Evolutionary conservation across 148 eudicot species (phyloP), one percentile per base, ranked within the genome.

Genomic region (Persicaria tinctoria): DNA sequence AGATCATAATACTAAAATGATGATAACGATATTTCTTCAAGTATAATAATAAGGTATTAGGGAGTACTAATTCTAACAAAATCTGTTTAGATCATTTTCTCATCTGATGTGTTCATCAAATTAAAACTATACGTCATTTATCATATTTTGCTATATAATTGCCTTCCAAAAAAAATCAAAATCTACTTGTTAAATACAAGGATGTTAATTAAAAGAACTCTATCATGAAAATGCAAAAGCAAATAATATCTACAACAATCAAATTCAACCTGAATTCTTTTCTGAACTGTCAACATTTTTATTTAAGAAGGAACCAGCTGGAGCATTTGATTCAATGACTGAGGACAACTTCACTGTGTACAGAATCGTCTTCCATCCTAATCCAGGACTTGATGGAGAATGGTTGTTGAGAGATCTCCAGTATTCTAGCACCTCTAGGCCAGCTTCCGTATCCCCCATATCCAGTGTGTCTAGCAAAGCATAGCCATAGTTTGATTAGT

Each of bases 381-480:
- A 94, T 90, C 97, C 97, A 91, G n/a, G 98, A 88, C 79, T 85
- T 90, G 73, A 91, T 84, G 51, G 96, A 85, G 83, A 90, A 88
- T 13, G 96, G 96, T 17, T 86, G 72, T 38, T 86, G 76, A 46
- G 81, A 82, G 46, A 94, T 85, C 82, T 90, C 96, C 53, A 94
- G 55, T 62, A 94, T 82, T 78, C 98, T 79, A 60, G 92, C 87
- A 54, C 98, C 98, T 84, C 89, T 84, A 47, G 89, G 66, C 98
- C 98, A 91, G 77, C 75, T 85, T 55, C 98, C 98, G 62, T 95
- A 95, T n/a, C 98, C 98, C 71, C 98, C 98, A 81, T 95, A 90
- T 8, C 98, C 98, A 9, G 96, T 87, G 76, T 95, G 98, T 53
- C 97, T 82, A 18, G 93, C 96, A 79, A 78, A 95, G 85, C 98